Base-by-base conservation (phyloP, 352 stramenopile genomes). In the Globisporangium recalcitrans region DNA sequence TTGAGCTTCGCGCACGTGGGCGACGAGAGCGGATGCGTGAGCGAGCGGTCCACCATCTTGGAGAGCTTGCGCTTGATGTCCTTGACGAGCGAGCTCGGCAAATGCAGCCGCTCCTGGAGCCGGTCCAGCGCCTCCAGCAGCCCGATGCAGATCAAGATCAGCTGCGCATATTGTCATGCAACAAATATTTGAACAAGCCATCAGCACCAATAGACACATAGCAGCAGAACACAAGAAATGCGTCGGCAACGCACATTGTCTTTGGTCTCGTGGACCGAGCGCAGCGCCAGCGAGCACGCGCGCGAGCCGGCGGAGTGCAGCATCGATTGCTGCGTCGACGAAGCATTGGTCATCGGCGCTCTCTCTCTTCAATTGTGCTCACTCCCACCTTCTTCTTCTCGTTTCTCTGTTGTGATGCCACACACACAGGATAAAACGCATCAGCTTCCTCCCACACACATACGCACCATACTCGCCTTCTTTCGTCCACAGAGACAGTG, bases 111-210 rank as follows among this genome's bases (percentile, higher is more conserved):
- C 61, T 89, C 77, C 64, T 93, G 84, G 22, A 93, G 60, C 4
- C 73, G 77, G 68, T 93, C 84, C 34, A 93, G 64, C 22, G 84
- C 84, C 42, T 90, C 84, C 19, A 93, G 61, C 29, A 93, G 71
- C 0, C 78, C 80, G 24, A 93, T 84, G 55, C 84, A 93, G 38
- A 93, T 79, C 60, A 91, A 55, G 59, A 93, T 71, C 47, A 93
- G 78, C 84, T 93, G 57, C 3, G n/a, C 22, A 52, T 19, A 38
- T 55, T 55, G n/a, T 26, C 29, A 36, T 11, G 22, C 5, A 31
- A 53, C 2, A n/a, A 14, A 36, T 40, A n/a, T n/a, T n/a, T n/a
- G n/a, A n/a, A n/a, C n/a, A n/a, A n/a, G n/a, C n/a, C 34, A 40
- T 40, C 4, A 38, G 14, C 4, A 44, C 4, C 4, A 44, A 44